Base-by-base conservation (phyloP, 768 basidiomycete genomes). In the Trametopsis cervina region DNA sequence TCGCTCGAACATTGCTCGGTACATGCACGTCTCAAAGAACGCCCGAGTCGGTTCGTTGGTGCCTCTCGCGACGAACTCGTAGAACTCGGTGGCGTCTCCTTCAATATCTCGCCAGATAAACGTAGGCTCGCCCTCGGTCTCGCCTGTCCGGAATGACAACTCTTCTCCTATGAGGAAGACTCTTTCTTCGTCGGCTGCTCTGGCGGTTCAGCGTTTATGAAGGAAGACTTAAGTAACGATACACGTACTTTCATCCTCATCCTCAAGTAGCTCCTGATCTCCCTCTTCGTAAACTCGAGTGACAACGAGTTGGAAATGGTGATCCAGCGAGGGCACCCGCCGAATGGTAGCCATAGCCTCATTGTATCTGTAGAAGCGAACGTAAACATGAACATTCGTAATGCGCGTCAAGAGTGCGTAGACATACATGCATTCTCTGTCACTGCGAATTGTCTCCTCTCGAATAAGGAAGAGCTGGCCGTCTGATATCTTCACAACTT, bases 241-340 rank as follows among this genome's bases (percentile, higher is more conserved):
- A 35, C 20, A 68, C 80, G 56, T 54, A 85, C 86, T 86, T 69
- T 89, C 85, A 49, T 92, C 92, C 64, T 95, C 91, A 56, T 97
- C 95, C 59, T 96, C 93, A 15, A 97, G 68, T 36, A 97, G 65
- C 59, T 95, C 88, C 65, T 95, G 92, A 61, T 98, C 94, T 2
- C 92, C 96, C 53, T 98, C 95, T 57, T 98, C 92, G 60, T 89
- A 98, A 1, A 96, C 93, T 51, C 94, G 76, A n/a, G 93, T 96
- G 46, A 97, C 83, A 9, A 96, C 94, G 9, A 99, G 77, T 63
- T 97, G 89, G 62, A 85, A 89, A 66, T 80, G 83, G 73, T 81
- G 89, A 55, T 78, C 88, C 38, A 86, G 60, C 1, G 80, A 73
- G 25, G 86, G 81, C 40, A 87, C 80, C 50, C 93, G 81, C 47